Base-by-base conservation (phyloP, 2,329 filamentous ascomycete species). In the Immersiporthe knoxdaviesiana region DNA sequence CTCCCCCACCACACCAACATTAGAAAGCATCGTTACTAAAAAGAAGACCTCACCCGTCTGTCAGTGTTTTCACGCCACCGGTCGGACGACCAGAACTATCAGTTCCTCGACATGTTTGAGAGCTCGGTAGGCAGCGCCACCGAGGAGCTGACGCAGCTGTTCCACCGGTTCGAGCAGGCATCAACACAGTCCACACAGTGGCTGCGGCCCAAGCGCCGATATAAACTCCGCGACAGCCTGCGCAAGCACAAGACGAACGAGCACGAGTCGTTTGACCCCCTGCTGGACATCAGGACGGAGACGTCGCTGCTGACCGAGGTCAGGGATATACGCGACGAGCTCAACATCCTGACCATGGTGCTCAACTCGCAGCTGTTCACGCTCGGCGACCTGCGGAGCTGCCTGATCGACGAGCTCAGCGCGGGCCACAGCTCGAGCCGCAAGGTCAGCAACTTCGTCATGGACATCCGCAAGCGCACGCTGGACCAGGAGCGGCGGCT, bases 31-130 rank as follows among this genome's bases (percentile, higher is more conserved):
- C 21, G 6, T 7, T 39, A 61, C 41, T 63, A n/a, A n/a, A n/a
- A n/a, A n/a, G n/a, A n/a, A n/a, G 8, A 37, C 32, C 4, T 35
- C 12, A 18, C 30, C 27, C 8, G 27, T 6, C 32, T 12, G 21
- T 10, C 21, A 70, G 68, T 87, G 54, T 91, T 90, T 73, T 87
- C 90, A 72, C 82, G 87, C 11, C 85, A 88, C 71, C 82, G 84
- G 5, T 80, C 86, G 63, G 84, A 84, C 37, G 84, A 89, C 70
- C 87, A 89, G 67, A 83, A 88, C 41, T 89, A 87, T 64, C 87
- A 89, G 71, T 90, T 91, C 66, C 76, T 91, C 1, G 88, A 91
- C 71, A 91, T 91, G 85, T 91, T 91, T 71, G 88, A 91, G 72
- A 84, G 83, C 12, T 87, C 85, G 2, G 90, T 91, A 52, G 89